These are phyloP conservation scores for Viridothelium virens DNA, from an alignment of 495 filamentous ascomycete genomes.

Conservation along the genomic window DNA sequence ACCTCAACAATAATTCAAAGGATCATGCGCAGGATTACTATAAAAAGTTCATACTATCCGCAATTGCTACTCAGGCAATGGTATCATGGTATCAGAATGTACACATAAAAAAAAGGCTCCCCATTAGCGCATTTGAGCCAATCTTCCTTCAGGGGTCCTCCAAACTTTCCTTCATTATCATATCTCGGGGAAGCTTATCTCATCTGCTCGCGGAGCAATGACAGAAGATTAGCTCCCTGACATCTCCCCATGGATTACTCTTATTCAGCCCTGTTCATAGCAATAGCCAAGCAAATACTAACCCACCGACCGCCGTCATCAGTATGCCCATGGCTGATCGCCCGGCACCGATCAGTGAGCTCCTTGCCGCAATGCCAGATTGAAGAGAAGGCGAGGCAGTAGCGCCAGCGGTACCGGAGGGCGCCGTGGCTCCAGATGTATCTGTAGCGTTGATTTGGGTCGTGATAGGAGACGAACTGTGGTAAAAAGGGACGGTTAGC, in stretches of 20 bases:
- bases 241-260: neutral
- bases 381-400: neutral
- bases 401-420: neutral
- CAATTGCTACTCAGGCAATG: neutral
- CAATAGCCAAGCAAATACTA: constrained; percentile 1
- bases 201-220: neutral
- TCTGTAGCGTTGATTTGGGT: neutral
- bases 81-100: neutral
- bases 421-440: neutral
- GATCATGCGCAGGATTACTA: no score
- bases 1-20: no score
- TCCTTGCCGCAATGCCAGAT: constrained; percentile 1
- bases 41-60: no score
- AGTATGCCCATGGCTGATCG: neutral
- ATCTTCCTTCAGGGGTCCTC: no score
- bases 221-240: neutral
- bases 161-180: no score
- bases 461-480: constrained; percentile 2
- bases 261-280: neutral
- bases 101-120: neutral
- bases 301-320: neutral
- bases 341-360: neutral
- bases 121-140: no score
- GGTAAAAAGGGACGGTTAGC: neutral
- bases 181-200: no score